phyloP scores from a whole-genome alignment of 1,284 basidiomycete species.

The Pyrrhoderma noxium region DNA sequence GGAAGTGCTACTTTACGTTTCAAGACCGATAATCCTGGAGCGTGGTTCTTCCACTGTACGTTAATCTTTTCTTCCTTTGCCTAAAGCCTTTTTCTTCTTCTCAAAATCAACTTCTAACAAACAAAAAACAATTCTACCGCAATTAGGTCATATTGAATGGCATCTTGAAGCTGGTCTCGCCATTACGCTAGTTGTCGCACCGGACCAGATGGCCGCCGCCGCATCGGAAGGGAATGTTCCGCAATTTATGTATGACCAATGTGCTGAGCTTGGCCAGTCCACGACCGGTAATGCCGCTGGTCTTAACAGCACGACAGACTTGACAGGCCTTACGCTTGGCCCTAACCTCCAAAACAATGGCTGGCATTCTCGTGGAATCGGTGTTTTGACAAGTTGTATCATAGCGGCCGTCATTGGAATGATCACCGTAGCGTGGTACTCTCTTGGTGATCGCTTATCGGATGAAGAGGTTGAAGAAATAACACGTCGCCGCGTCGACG shows the following conservation, averaged over 20 bases:
- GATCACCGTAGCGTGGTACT: constrained; percentile 77
- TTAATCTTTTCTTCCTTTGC: no score
- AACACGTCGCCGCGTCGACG: constrained; percentile 44
- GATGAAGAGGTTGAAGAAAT: constrained; percentile 77
- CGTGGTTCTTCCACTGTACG: constrained; percentile 77
- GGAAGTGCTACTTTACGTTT: constrained; percentile 61
- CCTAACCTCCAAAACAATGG: constrained; percentile 66
- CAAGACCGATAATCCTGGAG: constrained; percentile 76
- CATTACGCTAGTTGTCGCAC: constrained; percentile 71
- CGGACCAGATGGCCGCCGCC: constrained; percentile 42
- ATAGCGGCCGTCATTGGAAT: constrained; percentile 79
- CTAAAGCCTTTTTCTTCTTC: not conserved
- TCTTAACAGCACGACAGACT: constrained; percentile 51
- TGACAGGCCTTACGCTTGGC: constrained; percentile 54
- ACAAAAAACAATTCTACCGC: not conserved
- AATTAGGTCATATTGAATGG: constrained; percentile 66
- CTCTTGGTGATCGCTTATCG: constrained; percentile 54
- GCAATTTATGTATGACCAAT: constrained; percentile 59
- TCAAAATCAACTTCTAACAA: not conserved
- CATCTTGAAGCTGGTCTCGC: constrained; percentile 76
- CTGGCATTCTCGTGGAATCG: constrained; percentile 78
- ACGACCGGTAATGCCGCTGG: constrained; percentile 78
- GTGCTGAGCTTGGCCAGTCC: constrained; percentile 50
- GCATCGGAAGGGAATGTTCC: constrained; percentile 35
- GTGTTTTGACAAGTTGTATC: constrained; percentile 82